phyloP scores from a whole-genome alignment of 345 rosid genomes.

The Brassica cretica region DNA sequence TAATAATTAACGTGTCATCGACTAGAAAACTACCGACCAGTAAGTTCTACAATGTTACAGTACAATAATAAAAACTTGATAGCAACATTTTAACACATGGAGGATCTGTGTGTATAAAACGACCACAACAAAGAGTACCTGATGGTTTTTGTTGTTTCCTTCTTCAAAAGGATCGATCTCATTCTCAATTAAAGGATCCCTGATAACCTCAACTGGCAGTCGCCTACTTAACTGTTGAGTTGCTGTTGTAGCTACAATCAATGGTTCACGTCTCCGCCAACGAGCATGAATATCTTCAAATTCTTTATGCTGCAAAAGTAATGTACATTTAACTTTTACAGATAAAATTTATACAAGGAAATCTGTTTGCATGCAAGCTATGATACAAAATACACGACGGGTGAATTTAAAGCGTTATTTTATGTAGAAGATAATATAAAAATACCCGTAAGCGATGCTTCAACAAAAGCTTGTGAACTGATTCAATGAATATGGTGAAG shows the following conservation, averaged over 20 bases:
- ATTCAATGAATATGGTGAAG: slow-evolving; percentile 89
- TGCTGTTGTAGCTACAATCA: slow-evolving; percentile 77
- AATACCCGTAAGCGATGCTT: slow-evolving; percentile 71
- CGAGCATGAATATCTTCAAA: slow-evolving; percentile 93
- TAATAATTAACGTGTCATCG: slow-evolving; percentile 14
- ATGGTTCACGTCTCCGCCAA: slow-evolving; percentile 75
- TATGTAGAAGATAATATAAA: slow-evolving; percentile 18
- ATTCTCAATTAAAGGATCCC: slow-evolving; percentile 78
- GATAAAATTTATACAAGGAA: slow-evolving; percentile 5
- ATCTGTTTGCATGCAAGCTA: background rate
- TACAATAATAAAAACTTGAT: slow-evolving; percentile 6
- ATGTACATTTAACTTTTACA: slow-evolving; percentile 5
- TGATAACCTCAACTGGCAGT: slow-evolving; percentile 78
- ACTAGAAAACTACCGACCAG: slow-evolving; percentile 29
- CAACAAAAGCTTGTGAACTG: slow-evolving; percentile 81
- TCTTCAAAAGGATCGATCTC: slow-evolving; percentile 90
- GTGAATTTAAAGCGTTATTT: background rate
- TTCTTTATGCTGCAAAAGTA: slow-evolving; percentile 80
- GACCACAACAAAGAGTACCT: slow-evolving; percentile 50
- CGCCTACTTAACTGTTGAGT: slow-evolving; percentile 78
- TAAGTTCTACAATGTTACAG: slow-evolving; percentile 8
- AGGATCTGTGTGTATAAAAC: slow-evolving; percentile 1
- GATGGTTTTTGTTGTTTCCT: slow-evolving; percentile 70
- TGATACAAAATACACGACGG: background rate
- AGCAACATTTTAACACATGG: slow-evolving; percentile 16